Evolutionary conservation across 2,329 filamentous ascomycete genomes (phyloP).

Genomic region (Hypomyces rosellus): DNA sequence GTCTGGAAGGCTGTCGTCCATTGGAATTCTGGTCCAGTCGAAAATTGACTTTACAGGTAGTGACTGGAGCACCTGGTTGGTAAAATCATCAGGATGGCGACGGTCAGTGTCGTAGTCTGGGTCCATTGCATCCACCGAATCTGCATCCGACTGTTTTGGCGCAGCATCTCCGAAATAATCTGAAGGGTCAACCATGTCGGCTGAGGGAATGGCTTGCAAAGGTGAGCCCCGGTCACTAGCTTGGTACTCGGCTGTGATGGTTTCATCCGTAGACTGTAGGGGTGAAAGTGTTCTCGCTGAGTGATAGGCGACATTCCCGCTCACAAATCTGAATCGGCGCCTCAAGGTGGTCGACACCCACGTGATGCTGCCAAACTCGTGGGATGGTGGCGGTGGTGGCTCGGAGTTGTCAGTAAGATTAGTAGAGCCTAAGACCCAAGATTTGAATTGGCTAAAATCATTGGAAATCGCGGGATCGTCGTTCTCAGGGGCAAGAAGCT

Average conservation of each 20-base stretch:
- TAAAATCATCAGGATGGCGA: constrained; percentile 36
- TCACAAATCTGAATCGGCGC: constrained; percentile 62
- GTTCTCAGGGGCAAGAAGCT: constrained; percentile 48
- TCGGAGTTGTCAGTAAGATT: constrained; percentile 47
- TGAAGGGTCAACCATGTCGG: constrained; percentile 24
- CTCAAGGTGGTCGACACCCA: constrained; percentile 69
- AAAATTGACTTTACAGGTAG: constrained; percentile 49
- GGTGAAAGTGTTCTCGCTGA: constrained; percentile 34
- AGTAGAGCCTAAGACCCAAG: constrained; percentile 58
- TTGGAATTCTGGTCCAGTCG: constrained; percentile 72
- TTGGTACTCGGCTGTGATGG: constrained; percentile 26
- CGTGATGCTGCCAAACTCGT: constrained; percentile 55
- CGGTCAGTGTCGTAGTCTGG: constrained; percentile 16
- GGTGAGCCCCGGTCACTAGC: constrained; percentile 31
- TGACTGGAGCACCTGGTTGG: constrained; percentile 26
- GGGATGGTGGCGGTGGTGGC: constrained; percentile 47
- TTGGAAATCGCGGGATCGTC: constrained; percentile 35
- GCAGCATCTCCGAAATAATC: constrained; percentile 39
- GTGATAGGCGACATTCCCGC: constrained; percentile 39
- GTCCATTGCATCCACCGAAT: not conserved
- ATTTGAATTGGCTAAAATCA: constrained; percentile 59
- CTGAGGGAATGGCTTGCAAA: constrained; percentile 28
- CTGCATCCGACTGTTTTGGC: constrained; percentile 15
- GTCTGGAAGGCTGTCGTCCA: constrained; percentile 55
- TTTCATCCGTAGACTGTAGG: constrained; percentile 30